Conservation (phyloP, 345 rosid species). For the Xanthoceras sorbifolium region DNA sequence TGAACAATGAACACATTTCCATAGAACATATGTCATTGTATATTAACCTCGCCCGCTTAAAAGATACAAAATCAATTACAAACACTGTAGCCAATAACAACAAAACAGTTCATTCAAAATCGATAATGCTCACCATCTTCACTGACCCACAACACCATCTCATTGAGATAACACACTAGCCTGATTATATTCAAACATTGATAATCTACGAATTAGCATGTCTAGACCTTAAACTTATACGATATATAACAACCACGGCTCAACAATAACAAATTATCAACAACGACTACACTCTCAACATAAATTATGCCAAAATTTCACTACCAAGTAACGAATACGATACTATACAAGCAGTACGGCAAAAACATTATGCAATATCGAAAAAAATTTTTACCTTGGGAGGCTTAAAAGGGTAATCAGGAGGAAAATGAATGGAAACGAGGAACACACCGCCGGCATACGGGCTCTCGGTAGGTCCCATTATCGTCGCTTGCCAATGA, state of each 20-base stretch:
- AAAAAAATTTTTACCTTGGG: conserved; percentile 33
- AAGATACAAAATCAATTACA: too few relatives aligned
- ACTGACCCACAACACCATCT: not conserved
- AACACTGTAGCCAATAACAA: not conserved
- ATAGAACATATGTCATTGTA: too few relatives aligned
- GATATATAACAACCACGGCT: too few relatives aligned
- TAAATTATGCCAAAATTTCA: not conserved
- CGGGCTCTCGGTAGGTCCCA: conserved; percentile 50
- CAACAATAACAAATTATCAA: too few relatives aligned
- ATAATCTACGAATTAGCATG: not conserved
- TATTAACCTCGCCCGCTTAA: too few relatives aligned
- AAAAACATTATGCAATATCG: not conserved
- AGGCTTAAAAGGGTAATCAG: conserved; percentile 47
- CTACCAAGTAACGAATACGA: not conserved
- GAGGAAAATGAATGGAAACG: conserved; percentile 46
- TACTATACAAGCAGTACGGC: not conserved
- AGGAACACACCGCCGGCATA: conserved; percentile 43
- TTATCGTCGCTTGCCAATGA: conserved; percentile 49
- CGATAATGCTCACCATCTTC: not conserved
- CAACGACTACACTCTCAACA: too few relatives aligned
- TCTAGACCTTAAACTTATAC: not conserved
- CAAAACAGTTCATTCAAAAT: not conserved
- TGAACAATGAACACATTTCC: not conserved
- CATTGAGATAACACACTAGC: not conserved
- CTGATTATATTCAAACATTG: not conserved